A percentile compares a stretch with the other conserved stretches of the same genome.
Conservation (phyloP, 129 eudicot species). For the Mikania micrantha region DNA sequence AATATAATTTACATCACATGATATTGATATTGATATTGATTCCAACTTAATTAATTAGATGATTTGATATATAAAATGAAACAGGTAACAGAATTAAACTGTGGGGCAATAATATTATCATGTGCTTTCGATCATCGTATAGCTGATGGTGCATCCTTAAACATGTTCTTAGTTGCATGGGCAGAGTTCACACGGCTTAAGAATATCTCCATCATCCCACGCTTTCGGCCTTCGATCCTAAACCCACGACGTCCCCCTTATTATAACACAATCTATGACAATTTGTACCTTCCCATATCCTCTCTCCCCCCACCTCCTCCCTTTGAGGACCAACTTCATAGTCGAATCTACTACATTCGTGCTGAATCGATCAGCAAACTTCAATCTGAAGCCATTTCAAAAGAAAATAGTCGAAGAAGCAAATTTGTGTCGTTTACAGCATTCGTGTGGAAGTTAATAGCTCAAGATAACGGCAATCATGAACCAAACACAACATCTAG, state of each 20-base stretch:
- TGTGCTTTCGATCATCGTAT: background rate
- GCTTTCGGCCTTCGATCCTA: conserved; percentile 39
- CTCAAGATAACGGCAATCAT: background rate
- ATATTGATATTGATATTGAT: too few relatives aligned
- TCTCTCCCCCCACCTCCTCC: conserved; percentile 30
- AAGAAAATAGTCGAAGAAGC: conserved; percentile 19
- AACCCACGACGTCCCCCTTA: conserved; percentile 39
- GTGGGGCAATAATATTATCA: background rate
- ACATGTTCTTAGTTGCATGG: conserved; percentile 1
- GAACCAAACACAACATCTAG: conserved; percentile 15
- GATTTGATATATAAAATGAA: background rate
- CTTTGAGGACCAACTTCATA: conserved; percentile 18
- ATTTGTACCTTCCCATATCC: conserved; percentile 30
- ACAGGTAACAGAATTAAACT: background rate
- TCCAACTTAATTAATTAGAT: background rate
- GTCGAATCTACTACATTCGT: conserved; percentile 31
- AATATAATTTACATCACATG: too few relatives aligned
- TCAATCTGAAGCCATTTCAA: conserved; percentile 29
- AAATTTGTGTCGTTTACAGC: conserved; percentile 40
- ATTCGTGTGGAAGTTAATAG: conserved; percentile 43
- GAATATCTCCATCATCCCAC: conserved; percentile 23
- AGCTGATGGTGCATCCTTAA: background rate
- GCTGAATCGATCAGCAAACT: conserved; percentile 22
- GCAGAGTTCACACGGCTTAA: background rate
- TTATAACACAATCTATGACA: conserved; percentile 22